Conservation (phyloP, 2,329 filamentous ascomycete genomes). For the Aureobasidium sp. region DNA sequence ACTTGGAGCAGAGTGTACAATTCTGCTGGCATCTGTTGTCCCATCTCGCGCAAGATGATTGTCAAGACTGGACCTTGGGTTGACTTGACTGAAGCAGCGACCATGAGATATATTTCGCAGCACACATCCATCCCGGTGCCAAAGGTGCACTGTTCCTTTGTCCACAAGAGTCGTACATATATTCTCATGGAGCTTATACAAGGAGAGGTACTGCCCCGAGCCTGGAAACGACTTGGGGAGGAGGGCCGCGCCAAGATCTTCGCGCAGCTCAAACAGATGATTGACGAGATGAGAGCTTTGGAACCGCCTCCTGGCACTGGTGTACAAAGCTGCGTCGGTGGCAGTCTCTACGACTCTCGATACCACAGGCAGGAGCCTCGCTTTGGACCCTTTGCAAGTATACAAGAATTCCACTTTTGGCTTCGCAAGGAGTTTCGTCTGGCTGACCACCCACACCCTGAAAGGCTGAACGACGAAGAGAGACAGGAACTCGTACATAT, state of each 20-base stretch:
- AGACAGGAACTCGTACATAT: not conserved
- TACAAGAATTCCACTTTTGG: not conserved
- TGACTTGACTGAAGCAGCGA: conserved; percentile 31
- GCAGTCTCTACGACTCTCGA: not conserved
- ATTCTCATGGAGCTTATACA: conserved; percentile 38
- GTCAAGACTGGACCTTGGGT: not conserved
- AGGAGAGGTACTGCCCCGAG: not conserved
- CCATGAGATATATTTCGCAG: conserved; percentile 36
- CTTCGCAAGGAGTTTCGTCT: not conserved
- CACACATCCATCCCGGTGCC: conserved; percentile 43
- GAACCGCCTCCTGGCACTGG: not conserved
- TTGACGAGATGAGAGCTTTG: not conserved
- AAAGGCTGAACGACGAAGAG: not conserved
- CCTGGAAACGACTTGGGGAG: not conserved
- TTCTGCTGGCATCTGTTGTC: not conserved
- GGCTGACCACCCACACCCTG: not conserved
- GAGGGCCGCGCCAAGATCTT: not conserved
- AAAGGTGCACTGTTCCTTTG: conserved; percentile 39
- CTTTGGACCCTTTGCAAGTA: not conserved
- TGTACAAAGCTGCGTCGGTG: not conserved
- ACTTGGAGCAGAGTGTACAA: not conserved
- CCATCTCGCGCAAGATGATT: not conserved
- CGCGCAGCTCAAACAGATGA: not conserved
- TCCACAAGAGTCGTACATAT: conserved; percentile 33
- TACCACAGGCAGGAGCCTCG: not conserved